Evolutionary conservation across 495 filamentous ascomycete species (phyloP), one percentile per base, ranked within the genome.

Genomic region (Penicillium desertorum): DNA sequence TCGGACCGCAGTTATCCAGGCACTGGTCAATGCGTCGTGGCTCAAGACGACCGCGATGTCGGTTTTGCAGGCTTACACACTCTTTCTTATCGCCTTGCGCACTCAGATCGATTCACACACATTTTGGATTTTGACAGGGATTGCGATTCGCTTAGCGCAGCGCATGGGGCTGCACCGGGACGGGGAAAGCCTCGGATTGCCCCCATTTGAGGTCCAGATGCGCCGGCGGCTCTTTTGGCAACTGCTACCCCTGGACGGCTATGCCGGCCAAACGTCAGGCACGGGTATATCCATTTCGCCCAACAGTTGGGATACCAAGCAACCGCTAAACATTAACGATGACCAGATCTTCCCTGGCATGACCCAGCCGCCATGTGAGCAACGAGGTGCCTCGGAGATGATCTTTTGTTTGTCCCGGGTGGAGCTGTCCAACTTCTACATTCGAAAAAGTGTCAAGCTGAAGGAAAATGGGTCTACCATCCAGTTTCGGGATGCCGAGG

Each of bases 331-430:
- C 55, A 75, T 84, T 56, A 82, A 85, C 61, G 81, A 85, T 48
- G 71, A 76, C 32, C 79, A 84, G 62, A 68, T 85, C 34, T 78
- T 75, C 56, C 61, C 78, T 11, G 70, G 60, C 3, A 69, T 69
- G 63, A 57, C 57, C 12, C 42, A 64, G 23, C 42, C 16, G 10
- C 61, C 61, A 16, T 14, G 23, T 14, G 76, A 85, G 34, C 79
- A 84, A 30, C 67, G 65, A 23, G 84, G 84, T 17, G 78, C 81
- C 1, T 90, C 89, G 3, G 88, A 93, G 54, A 88, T 91, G 85
- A 88, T 88, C 1, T 92, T 93, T 63, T 86, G 83, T 54, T 71
- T 94, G 16, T 83, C 88, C 8, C 79, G 85, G 9, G 85, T 77
- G 54, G 81, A 85, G 34, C 19, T 66, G 12, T 45, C 43, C 10